These are phyloP conservation scores for Pyrenochaeta sp. DNA, from an alignment of 2,329 filamentous ascomycete species.

Conservation along the genomic window DNA sequence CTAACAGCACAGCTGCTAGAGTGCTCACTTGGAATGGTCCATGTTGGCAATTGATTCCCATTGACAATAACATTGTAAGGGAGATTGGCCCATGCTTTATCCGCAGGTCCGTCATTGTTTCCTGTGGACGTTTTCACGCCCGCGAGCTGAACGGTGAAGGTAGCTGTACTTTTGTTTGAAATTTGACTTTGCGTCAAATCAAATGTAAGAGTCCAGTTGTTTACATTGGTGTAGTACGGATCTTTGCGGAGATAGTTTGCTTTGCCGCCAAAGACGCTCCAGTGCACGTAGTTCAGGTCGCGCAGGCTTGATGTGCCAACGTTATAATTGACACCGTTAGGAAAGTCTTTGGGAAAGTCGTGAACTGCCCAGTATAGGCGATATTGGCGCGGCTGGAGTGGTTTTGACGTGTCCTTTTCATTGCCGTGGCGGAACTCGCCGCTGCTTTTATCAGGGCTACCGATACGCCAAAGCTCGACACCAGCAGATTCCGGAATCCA, in stretches of 20 bases:
- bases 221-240: constrained; percentile 47
- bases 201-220: constrained; percentile 37
- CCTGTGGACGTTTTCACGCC: constrained; percentile 66
- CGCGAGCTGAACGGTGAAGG: constrained; percentile 69
- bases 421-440: constrained; percentile 70
- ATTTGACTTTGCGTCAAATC: constrained; percentile 46
- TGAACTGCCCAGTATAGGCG: constrained; percentile 69
- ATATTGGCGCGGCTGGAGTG: constrained; percentile 64
- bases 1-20: constrained; percentile 23
- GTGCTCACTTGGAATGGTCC: constrained; percentile 56
- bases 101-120: constrained; percentile 6
- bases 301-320: constrained; percentile 62
- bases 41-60: constrained; percentile 55
- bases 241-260: constrained; percentile 58
- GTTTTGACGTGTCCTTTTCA: constrained; percentile 57
- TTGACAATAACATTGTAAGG: constrained; percentile 60
- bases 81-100: constrained; percentile 63
- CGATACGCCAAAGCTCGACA: constrained; percentile 69
- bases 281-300: constrained; percentile 72
- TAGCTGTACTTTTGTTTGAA: constrained; percentile 55
- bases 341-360: constrained; percentile 68
- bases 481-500: constrained; percentile 67
- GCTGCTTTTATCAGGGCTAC: constrained; percentile 67
- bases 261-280: constrained; percentile 68
- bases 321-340: constrained; percentile 65